phyloP scores from a whole-genome alignment of 2,329 filamentous ascomycete genomes.

The Spiromastix sp. region DNA sequence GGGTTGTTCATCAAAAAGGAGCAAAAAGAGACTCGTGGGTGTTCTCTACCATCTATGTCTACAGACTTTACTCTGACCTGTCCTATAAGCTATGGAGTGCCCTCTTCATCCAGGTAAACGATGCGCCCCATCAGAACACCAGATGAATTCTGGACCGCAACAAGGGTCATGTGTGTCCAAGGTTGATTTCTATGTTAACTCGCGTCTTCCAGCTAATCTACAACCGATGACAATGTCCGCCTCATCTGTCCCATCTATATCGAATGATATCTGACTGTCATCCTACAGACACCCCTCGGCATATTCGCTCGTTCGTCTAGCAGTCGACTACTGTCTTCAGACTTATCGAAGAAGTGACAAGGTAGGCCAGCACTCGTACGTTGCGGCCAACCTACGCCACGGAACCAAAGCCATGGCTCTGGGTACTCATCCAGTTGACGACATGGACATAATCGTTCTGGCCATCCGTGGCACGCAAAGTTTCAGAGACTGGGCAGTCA shows the following conservation, averaged over 20 bases:
- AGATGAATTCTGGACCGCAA: too few relatives aligned
- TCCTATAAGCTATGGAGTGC: too few relatives aligned
- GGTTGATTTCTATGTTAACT: slow-evolving; percentile 69
- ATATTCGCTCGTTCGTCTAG: slow-evolving; percentile 66
- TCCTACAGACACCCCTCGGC: slow-evolving; percentile 66
- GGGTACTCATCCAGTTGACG: slow-evolving; percentile 68
- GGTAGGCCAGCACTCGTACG: slow-evolving; percentile 55
- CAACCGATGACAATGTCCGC: slow-evolving; percentile 58
- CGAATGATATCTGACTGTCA: too few relatives aligned
- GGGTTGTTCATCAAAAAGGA: too few relatives aligned
- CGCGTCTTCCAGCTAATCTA: slow-evolving; percentile 57
- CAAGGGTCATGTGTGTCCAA: too few relatives aligned
- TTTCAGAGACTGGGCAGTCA: slow-evolving; percentile 80
- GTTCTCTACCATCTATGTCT: too few relatives aligned
- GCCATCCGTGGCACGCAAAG: slow-evolving; percentile 72
- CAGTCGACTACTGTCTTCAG: slow-evolving; percentile 64
- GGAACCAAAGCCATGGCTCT: slow-evolving; percentile 79
- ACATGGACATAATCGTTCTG: slow-evolving; percentile 69
- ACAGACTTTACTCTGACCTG: too few relatives aligned
- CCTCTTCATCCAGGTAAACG: too few relatives aligned
- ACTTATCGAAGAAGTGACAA: slow-evolving; percentile 59
- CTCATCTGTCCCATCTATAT: too few relatives aligned
- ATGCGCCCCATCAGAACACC: too few relatives aligned
- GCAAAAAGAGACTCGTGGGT: too few relatives aligned
- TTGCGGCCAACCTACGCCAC: slow-evolving; percentile 59